These are phyloP conservation scores for Gliomastix tumulicola DNA, from an alignment of 2,329 filamentous ascomycete genomes.

Conservation along the genomic window DNA sequence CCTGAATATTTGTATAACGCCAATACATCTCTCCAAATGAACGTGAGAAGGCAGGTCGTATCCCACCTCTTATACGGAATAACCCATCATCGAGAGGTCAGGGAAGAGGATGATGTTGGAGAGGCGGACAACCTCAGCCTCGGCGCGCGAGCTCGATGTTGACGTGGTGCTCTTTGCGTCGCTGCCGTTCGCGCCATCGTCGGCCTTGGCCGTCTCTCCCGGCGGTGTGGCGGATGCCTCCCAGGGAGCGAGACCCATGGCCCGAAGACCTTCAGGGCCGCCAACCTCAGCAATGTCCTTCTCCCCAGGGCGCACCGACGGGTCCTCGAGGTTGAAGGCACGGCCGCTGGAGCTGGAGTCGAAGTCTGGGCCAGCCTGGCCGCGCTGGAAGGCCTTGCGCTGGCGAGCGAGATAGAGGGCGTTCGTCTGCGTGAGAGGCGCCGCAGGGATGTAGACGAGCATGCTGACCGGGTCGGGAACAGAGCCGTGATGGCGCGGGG, in stretches of 20 bases:
- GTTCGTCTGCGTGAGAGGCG: slow-evolving; percentile 50
- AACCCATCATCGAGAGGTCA: slow-evolving; percentile 30
- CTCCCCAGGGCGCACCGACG: slow-evolving; percentile 39
- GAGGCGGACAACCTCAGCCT: slow-evolving; percentile 44
- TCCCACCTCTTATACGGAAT: background rate
- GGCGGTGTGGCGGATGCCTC: slow-evolving; percentile 24
- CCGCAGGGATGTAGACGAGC: slow-evolving; percentile 48
- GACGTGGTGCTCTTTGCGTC: slow-evolving; percentile 11
- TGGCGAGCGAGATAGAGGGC: slow-evolving; percentile 50
- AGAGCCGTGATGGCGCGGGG: slow-evolving; percentile 12
- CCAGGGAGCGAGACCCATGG: slow-evolving; percentile 53
- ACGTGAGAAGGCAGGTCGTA: too few relatives aligned
- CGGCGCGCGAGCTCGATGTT: slow-evolving; percentile 26
- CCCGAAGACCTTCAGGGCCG: slow-evolving; percentile 41
- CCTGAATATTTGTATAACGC: background rate
- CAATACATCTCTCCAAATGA: background rate
- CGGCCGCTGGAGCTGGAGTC: slow-evolving; percentile 45
- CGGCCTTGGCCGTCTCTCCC: slow-evolving; percentile 7
- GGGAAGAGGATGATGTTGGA: slow-evolving; percentile 52
- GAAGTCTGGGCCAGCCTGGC: slow-evolving; percentile 48
- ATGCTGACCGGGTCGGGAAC: slow-evolving; percentile 29
- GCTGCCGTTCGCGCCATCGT: slow-evolving; percentile 18
- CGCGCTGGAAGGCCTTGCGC: slow-evolving; percentile 48
- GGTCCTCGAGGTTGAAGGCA: slow-evolving; percentile 39
- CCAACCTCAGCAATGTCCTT: slow-evolving; percentile 44